These are phyloP conservation scores for Pseudognaphalium luteoalbum DNA, from an alignment of 129 eudicot genomes.

Conservation along the genomic window DNA sequence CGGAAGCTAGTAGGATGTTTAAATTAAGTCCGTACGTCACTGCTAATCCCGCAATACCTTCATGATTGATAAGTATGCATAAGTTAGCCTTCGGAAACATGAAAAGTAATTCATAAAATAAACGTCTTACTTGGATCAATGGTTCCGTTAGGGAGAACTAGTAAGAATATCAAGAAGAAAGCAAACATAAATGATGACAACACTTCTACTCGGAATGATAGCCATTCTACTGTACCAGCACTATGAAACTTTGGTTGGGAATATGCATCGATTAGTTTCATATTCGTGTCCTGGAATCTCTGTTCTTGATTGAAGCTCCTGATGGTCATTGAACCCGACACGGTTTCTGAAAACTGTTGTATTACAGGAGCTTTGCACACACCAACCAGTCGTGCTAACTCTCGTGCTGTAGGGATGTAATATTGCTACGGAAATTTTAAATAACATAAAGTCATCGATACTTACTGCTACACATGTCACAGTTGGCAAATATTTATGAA, in stretches of 20 bases:
- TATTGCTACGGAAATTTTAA: constrained; percentile 50
- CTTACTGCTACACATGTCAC: background rate
- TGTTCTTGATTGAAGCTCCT: constrained; percentile 71
- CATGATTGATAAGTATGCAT: constrained; percentile 4
- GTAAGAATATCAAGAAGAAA: constrained; percentile 58
- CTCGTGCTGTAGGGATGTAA: constrained; percentile 79
- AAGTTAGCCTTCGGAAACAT: background rate
- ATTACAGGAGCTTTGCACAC: constrained; percentile 78
- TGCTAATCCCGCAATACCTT: constrained; percentile 85
- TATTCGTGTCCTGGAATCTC: constrained; percentile 53
- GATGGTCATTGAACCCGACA: constrained; percentile 77
- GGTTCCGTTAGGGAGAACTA: constrained; percentile 64
- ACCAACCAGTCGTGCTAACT: constrained; percentile 70
- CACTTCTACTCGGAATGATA: constrained; percentile 68
- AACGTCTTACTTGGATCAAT: constrained; percentile 71
- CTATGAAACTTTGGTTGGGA: constrained; percentile 79
- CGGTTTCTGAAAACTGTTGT: constrained; percentile 88
- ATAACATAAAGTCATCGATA: background rate
- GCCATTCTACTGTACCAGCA: constrained; percentile 73
- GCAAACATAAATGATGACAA: constrained; percentile 65
- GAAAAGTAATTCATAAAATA: background rate
- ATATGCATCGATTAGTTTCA: constrained; percentile 59
- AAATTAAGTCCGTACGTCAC: constrained; percentile 83
- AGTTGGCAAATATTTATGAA: background rate
- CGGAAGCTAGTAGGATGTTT: constrained; percentile 67